phyloP scores from a whole-genome alignment of 2,329 filamentous ascomycete genomes.

The Aspergillus sp. region DNA sequence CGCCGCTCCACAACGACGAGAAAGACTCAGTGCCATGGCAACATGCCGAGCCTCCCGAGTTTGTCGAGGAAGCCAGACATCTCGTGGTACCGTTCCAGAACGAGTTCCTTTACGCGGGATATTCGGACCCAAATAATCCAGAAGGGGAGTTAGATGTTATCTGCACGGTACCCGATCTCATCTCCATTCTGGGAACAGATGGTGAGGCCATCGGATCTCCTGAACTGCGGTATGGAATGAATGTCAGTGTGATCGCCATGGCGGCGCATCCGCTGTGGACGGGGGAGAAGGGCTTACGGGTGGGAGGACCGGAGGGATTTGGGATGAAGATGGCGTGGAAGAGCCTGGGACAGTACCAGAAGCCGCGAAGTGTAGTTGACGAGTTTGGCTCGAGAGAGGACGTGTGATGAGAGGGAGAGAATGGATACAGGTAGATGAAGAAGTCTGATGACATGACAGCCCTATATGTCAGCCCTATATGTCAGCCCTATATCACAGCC shows the following conservation, averaged over 20 bases:
- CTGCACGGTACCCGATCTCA: constrained; percentile 30
- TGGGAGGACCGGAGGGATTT: constrained; percentile 37
- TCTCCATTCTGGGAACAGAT: constrained; percentile 34
- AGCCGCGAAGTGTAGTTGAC: constrained; percentile 11
- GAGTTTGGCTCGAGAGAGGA: constrained; percentile 1
- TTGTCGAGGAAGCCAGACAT: constrained; percentile 2
- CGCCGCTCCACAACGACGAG: constrained; percentile 19
- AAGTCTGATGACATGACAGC: not conserved
- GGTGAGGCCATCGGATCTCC: constrained; percentile 45
- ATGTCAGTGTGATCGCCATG: constrained; percentile 45
- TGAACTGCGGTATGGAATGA: constrained; percentile 45
- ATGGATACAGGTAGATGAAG: not conserved
- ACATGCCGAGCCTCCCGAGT: not conserved
- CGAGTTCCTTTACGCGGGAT: constrained; percentile 22
- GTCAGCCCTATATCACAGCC: not conserved
- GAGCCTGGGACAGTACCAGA: constrained; percentile 13
- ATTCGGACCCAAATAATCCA: constrained; percentile 5
- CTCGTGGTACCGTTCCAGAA: constrained; percentile 21
- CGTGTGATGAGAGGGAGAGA: too few relatives aligned
- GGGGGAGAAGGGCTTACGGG: constrained; percentile 26
- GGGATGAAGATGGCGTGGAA: constrained; percentile 16
- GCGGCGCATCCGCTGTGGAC: constrained; percentile 46
- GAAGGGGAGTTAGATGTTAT: constrained; percentile 8
- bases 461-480: not conserved
- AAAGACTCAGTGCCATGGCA: constrained; percentile 1